phyloP scores from a whole-genome alignment of 2,329 filamentous ascomycete species.

The Dothiorella sarmentorum region DNA sequence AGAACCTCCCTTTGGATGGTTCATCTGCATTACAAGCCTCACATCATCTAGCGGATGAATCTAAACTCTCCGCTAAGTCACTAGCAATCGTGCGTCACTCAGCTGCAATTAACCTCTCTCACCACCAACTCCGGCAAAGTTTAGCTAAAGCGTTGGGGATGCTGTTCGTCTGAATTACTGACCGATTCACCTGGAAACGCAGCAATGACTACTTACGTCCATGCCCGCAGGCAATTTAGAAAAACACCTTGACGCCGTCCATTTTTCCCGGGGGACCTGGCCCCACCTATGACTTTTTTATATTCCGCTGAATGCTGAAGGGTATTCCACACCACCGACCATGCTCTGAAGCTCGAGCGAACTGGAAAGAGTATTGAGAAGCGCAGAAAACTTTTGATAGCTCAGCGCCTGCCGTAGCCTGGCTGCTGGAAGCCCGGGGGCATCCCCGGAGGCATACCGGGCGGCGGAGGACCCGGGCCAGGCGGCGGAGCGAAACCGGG shows the following conservation, averaged over 20 bases:
- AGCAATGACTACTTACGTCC: conserved; percentile 14
- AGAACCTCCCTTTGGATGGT: background rate
- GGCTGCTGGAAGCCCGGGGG: conserved; percentile 22
- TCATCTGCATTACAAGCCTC: background rate
- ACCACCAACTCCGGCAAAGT: background rate
- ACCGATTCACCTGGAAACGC: background rate
- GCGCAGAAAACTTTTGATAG: background rate
- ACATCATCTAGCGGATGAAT: background rate
- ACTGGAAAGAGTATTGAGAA: background rate
- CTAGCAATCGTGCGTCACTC: background rate
- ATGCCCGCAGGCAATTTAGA: background rate
- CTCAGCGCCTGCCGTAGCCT: conserved; percentile 13
- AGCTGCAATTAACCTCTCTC: background rate
- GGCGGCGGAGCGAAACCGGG: conserved; percentile 15
- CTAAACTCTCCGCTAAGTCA: background rate
- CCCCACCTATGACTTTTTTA: conserved; percentile 3
- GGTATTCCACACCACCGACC: conserved; percentile 1
- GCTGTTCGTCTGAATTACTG: conserved; percentile 10
- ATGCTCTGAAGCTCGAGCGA: background rate
- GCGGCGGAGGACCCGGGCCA: conserved; percentile 10
- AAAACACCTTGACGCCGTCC: background rate
- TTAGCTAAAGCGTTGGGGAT: background rate
- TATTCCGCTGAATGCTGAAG: conserved; percentile 5
- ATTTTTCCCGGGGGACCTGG: background rate
- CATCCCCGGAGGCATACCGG: conserved; percentile 10